Evolutionary conservation across 257 asterid species (phyloP).

Genomic region (Solanum stenotomum): DNA sequence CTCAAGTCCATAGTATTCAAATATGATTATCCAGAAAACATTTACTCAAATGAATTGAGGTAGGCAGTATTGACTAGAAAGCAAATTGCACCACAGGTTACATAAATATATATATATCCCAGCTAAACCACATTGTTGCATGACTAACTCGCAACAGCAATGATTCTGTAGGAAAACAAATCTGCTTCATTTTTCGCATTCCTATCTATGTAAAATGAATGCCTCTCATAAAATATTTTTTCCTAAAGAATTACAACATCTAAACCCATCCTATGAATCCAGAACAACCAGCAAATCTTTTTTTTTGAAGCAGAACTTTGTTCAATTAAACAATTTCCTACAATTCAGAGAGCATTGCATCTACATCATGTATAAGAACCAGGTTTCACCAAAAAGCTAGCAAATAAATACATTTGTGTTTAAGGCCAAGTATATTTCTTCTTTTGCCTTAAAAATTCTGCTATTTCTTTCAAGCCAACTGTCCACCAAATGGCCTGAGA

Average conservation of each 20-base stretch:
- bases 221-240: neutral
- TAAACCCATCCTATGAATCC: neutral
- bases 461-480: neutral
- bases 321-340: neutral
- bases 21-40: neutral
- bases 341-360: neutral
- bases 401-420: neutral
- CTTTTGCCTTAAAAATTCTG: neutral
- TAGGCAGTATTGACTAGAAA: neutral
- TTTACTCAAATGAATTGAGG: neutral
- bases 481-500: neutral
- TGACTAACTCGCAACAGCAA: neutral
- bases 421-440: neutral
- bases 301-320: neutral
- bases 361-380: neutral
- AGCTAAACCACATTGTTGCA: neutral
- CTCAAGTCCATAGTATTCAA: neutral
- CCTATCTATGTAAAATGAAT: neutral
- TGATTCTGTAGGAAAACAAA: neutral
- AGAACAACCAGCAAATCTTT: neutral
- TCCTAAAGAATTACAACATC: neutral
- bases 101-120: neutral
- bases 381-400: neutral
- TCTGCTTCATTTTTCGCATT: neutral
- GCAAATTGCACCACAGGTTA: neutral